Conservation (phyloP, 1,139 yeast species). For the Saccharomycopsis crataegensis region DNA sequence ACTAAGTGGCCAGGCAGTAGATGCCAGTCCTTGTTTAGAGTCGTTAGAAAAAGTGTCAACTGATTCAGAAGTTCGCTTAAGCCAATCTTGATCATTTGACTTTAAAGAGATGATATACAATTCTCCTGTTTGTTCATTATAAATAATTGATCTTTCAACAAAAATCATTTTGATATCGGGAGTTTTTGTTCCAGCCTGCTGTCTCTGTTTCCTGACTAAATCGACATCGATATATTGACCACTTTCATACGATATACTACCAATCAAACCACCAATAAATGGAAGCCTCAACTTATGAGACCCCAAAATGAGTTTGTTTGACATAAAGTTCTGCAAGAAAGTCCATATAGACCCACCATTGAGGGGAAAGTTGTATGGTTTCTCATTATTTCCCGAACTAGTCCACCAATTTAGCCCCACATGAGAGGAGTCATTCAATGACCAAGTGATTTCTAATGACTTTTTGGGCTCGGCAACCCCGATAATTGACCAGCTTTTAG, state of each 20-base stretch:
- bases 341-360: slow-evolving; percentile 36
- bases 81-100: slow-evolving; percentile 20
- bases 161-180: slow-evolving; percentile 53
- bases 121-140: slow-evolving; percentile 41
- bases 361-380: too few relatives aligned
- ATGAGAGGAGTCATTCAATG: slow-evolving; percentile 10
- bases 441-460: slow-evolving; percentile 58
- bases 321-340: slow-evolving; percentile 45
- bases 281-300: slow-evolving; percentile 37
- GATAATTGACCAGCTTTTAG: slow-evolving; percentile 84
- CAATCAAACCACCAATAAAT: slow-evolving; percentile 84
- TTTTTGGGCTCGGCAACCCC: slow-evolving; percentile 53
- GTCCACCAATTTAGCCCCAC: too few relatives aligned
- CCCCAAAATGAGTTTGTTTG: slow-evolving; percentile 20
- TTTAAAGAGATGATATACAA: slow-evolving; percentile 50
- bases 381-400: too few relatives aligned
- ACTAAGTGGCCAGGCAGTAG: not conserved
- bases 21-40: not conserved
- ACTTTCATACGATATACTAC: slow-evolving; percentile 82
- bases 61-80: not conserved
- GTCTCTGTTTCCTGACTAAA: not conserved
- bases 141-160: slow-evolving; percentile 57
- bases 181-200: not conserved
- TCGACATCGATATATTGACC: slow-evolving; percentile 41
- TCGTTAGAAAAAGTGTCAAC: not conserved